Evolutionary conservation across 768 basidiomycete species (phyloP).

Genomic region (Asterophora lycoperdoides): DNA sequence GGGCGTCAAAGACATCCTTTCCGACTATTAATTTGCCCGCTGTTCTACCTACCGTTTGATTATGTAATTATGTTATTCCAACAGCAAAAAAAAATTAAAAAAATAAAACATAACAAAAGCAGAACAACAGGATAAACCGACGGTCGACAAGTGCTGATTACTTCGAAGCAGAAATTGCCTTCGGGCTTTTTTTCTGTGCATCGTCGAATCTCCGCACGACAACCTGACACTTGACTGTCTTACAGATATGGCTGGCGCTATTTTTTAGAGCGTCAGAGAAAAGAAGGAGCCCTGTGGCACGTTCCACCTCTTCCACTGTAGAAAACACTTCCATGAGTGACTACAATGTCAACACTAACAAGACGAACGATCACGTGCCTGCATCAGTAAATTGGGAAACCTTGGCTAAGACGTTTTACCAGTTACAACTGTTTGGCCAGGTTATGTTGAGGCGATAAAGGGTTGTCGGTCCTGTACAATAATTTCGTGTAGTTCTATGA

Average conservation of each 20-base stretch:
- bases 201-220: conserved; percentile 90
- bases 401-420: too few species aligned
- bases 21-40: conserved; percentile 60
- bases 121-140: too few species aligned
- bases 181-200: conserved; percentile 63
- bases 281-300: conserved; percentile 81
- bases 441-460: not conserved
- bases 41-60: too few species aligned
- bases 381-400: not conserved
- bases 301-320: conserved; percentile 88
- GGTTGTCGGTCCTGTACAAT: too few species aligned
- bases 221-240: conserved; percentile 83
- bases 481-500: too few species aligned
- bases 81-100: too few species aligned
- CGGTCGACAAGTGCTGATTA: conserved; percentile 14
- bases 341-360: too few species aligned
- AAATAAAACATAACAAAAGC: too few species aligned
- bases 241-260: conserved; percentile 81
- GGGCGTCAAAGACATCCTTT: conserved; percentile 75
- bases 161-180: conserved; percentile 50
- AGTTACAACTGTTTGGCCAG: not conserved
- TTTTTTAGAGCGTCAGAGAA: conserved; percentile 79
- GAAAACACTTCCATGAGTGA: not conserved
- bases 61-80: too few species aligned
- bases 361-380: too few species aligned